Percentiles rank a stretch among this genome's conserved stretches.
phyloP scores from a whole-genome alignment of 2,329 filamentous ascomycete species.

The Pseudogymnoascus sp. region DNA sequence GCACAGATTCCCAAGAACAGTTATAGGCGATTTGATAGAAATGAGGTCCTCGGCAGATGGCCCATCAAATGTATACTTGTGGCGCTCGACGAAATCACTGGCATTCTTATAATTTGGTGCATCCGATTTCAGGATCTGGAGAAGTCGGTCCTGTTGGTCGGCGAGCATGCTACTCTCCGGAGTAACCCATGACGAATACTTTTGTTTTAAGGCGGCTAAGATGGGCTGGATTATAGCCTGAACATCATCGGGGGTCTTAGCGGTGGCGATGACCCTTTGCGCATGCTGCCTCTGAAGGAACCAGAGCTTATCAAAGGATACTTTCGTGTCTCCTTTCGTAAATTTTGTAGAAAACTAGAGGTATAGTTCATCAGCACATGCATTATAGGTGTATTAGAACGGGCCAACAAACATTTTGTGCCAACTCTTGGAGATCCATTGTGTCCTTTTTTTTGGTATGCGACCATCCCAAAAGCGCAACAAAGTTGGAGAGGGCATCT shows the following conservation, averaged over 20 bases:
- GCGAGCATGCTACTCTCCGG: neutral
- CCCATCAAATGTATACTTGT: constrained; percentile 48
- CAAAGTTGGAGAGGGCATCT: constrained; percentile 67
- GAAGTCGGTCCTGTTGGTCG: neutral
- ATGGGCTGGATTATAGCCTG: neutral
- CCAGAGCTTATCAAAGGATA: constrained; percentile 70
- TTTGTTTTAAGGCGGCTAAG: neutral
- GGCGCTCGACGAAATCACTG: constrained; percentile 44
- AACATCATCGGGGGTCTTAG: neutral
- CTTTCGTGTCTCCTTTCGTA: constrained; percentile 80
- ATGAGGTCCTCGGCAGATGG: constrained; percentile 18
- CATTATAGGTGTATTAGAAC: neutral
- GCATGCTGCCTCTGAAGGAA: constrained; percentile 66
- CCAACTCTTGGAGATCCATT: constrained; percentile 61
- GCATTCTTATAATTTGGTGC: constrained; percentile 49
- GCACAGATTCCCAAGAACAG: neutral
- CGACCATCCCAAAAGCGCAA: constrained; percentile 77
- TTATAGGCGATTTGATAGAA: constrained; percentile 13
- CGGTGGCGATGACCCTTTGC: neutral
- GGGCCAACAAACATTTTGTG: constrained; percentile 49
- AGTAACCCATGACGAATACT: neutral
- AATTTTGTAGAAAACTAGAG: constrained; percentile 52
- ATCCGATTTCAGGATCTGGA: constrained; percentile 29
- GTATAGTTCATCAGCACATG: constrained; percentile 2
- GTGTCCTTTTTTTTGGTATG: constrained; percentile 60